Conservation (phyloP, 441 rosid genomes). For the Pelargonium cotyledonis region DNA sequence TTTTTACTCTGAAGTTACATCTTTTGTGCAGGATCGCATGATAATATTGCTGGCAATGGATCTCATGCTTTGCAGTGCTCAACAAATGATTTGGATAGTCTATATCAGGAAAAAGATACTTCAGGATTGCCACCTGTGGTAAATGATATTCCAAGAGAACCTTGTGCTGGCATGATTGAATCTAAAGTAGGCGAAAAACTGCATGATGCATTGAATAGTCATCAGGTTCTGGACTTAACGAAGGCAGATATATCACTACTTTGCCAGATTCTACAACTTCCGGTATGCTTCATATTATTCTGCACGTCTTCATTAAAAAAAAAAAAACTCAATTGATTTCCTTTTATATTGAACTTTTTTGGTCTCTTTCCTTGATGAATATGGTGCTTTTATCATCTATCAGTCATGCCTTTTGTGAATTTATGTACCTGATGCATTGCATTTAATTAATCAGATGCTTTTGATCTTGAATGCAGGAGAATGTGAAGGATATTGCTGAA, state of each 20-base stretch:
- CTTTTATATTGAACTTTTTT: neutral
- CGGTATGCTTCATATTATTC: slow-evolving; percentile 36
- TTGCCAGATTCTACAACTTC: slow-evolving; percentile 49
- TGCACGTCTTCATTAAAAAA: neutral
- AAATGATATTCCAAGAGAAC: neutral
- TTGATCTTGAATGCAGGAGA: slow-evolving; percentile 50
- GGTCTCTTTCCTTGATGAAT: neutral
- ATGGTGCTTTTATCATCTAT: neutral
- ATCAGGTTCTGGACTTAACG: slow-evolving; percentile 37
- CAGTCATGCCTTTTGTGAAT: neutral
- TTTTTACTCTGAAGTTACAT: neutral
- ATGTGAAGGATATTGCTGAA: slow-evolving; percentile 47
- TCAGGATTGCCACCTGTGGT: neutral
- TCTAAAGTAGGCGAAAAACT: slow-evolving; percentile 27
- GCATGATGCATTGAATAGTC: slow-evolving; percentile 48
- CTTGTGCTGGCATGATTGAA: slow-evolving; percentile 16
- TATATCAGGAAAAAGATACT: neutral
- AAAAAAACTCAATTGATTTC: neutral
- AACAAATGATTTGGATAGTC: slow-evolving; percentile 1
- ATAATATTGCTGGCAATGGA: neutral
- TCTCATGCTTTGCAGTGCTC: neutral
- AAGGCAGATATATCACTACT: slow-evolving; percentile 59
- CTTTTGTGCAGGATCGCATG: neutral
- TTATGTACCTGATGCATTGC: neutral
- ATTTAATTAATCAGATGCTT: neutral